phyloP scores from a whole-genome alignment of 208 protist genomes.

The Trypanosoma cruzi region DNA sequence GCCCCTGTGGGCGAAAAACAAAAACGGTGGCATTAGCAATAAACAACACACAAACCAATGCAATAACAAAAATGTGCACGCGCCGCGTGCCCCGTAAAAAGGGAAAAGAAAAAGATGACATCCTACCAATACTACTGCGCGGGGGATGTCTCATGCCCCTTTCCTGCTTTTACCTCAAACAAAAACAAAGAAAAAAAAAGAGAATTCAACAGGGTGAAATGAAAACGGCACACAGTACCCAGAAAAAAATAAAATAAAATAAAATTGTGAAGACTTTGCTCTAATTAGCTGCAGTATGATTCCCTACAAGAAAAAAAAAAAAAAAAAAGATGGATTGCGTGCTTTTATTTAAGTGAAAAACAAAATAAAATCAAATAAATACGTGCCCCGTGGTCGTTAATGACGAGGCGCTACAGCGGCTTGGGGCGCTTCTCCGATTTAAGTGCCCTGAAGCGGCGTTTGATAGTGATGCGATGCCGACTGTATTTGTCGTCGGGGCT shows the following conservation, averaged over 20 bases:
- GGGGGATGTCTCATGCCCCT: too few relatives aligned
- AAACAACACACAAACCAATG: constrained; percentile 2
- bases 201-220: neutral
- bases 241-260: neutral
- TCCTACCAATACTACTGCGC: too few relatives aligned
- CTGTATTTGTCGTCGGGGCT: constrained; percentile 94
- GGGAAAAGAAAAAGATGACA: neutral
- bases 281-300: neutral
- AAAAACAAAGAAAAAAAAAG: neutral
- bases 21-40: neutral
- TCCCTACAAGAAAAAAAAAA: constrained; percentile 5
- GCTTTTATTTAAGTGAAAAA: too few relatives aligned
- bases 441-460: constrained; percentile 92
- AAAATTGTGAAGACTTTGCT: neutral
- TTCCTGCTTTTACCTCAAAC: neutral
- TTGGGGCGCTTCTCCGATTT: constrained; percentile 71
- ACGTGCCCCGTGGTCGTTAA: neutral
- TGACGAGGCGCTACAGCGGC: constrained; percentile 38
- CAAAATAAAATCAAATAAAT: neutral
- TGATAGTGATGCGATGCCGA: constrained; percentile 91
- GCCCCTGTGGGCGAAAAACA: neutral
- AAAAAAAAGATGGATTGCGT: too few relatives aligned
- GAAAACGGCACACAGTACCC: neutral
- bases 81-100: neutral
- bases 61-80: neutral